phyloP scores from a whole-genome alignment of 768 basidiomycete genomes.

The Coprinopsis strossmayeri region DNA sequence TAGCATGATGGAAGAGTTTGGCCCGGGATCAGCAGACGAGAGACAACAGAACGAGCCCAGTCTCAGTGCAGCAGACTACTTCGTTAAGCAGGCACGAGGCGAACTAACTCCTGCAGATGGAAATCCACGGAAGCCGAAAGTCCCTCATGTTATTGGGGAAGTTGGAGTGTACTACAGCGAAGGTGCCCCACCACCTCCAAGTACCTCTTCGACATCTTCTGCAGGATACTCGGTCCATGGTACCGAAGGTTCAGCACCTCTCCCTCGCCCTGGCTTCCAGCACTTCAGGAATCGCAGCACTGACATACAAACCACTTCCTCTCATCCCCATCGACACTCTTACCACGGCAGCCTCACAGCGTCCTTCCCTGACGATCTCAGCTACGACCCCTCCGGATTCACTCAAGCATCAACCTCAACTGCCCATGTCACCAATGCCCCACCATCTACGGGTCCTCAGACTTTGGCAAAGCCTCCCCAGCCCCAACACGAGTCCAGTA shows the following conservation, averaged over 20 bases:
- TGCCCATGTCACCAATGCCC: background rate
- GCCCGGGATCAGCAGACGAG: slow-evolving; percentile 18
- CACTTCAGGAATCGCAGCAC: slow-evolving; percentile 2
- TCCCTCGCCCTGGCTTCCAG: background rate
- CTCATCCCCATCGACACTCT: slow-evolving; percentile 8
- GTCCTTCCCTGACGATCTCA: slow-evolving; percentile 1
- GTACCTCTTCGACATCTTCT: background rate
- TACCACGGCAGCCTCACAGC: slow-evolving; percentile 2
- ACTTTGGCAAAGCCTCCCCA: background rate
- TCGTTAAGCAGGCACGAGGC: slow-evolving; percentile 52
- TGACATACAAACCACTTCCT: slow-evolving; percentile 1
- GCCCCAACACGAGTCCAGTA: slow-evolving; percentile 12
- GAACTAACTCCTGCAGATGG: slow-evolving; percentile 36
- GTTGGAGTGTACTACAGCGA: slow-evolving; percentile 27
- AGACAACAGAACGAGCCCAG: slow-evolving; percentile 19
- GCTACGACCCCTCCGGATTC: background rate
- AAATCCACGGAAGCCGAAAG: slow-evolving; percentile 23
- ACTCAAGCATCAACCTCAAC: background rate
- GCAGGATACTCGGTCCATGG: background rate
- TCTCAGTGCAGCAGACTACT: slow-evolving; percentile 62
- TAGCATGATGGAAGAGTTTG: slow-evolving; percentile 27
- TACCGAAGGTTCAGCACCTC: background rate
- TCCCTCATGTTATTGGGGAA: slow-evolving; percentile 22
- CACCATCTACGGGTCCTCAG: slow-evolving; percentile 7
- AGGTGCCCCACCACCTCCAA: slow-evolving; percentile 7